Evolutionary conservation across 768 basidiomycete species (phyloP), one percentile per base, ranked within the genome.

Genomic region (Lactifluus volemus): DNA sequence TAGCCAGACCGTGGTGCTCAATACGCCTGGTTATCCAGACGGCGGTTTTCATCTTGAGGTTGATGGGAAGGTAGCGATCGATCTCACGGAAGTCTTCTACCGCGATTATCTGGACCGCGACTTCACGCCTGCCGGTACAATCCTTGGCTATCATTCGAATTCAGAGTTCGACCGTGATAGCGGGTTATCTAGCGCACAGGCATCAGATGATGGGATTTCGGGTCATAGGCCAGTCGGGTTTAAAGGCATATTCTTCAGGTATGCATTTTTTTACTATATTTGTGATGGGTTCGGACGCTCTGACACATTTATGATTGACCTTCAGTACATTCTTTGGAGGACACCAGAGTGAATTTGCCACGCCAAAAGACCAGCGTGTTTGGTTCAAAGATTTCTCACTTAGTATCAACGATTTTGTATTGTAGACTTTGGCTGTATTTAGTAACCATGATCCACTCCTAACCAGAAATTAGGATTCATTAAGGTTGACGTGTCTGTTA

Each of bases 321-420:
- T 25, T 49, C 14, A 86, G 85, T 64, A 86, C 87, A 7, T 89
- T 89, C 73, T 91, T 91, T 66, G 89, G 89, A 11, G 89, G 89
- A 0, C 88, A 90, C 63, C 83, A 82, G 5, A 66, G 73, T 5
- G 67, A 78, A 47, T 91, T 82, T 67, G 87, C 85, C 15, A 84
- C 87, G 17, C 88, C 89, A 3, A 79, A 72, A 64, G 84, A 89
- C 69, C 90, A 91, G 69, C 84, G 84, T 65, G 77, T 80, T 1
- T 90, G 86, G 84, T 92, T 90, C 75, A 88, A 79, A 66, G 83
- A 81, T 65, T 89, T 89, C 66, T 70, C 72, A 15, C 78, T 90
- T 63, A 63, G 41, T 36, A 67, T 68, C 59, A 66, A 71, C 45
- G 60, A 50, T 48, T 41, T 2, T 25, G 25, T 25, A 25, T 25